A percentile compares a stretch with the other conserved stretches of the same genome.
These are phyloP conservation scores for Dactylellina cionopaga DNA, from an alignment of 2,329 filamentous ascomycete genomes.

Conservation along the genomic window DNA sequence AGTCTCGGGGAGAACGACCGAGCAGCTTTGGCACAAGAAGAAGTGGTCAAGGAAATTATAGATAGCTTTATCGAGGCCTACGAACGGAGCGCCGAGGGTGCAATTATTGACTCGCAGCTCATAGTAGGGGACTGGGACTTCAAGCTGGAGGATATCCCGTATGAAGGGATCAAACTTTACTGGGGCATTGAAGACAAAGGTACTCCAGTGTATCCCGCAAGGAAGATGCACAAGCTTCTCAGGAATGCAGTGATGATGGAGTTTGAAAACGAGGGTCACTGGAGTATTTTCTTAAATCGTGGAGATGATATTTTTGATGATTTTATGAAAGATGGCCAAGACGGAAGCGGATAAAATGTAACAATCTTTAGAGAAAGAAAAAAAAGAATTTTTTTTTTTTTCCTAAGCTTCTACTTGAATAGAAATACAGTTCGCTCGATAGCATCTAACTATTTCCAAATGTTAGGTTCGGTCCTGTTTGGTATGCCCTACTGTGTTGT, in stretches of 20 bases:
- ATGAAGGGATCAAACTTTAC: constrained; percentile 57
- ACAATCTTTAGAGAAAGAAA: background rate
- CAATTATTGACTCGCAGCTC: constrained; percentile 57
- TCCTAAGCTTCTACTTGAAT: background rate
- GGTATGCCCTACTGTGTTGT: constrained; percentile 1
- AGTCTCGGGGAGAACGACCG: constrained; percentile 27
- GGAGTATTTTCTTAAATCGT: constrained; percentile 54
- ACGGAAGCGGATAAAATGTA: background rate
- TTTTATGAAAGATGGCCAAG: constrained; percentile 10
- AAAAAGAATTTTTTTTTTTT: background rate
- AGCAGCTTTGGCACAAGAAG: constrained; percentile 32
- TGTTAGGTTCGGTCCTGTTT: too few species aligned
- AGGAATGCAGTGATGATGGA: constrained; percentile 59
- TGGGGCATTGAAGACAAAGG: constrained; percentile 58
- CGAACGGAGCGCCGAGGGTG: constrained; percentile 55
- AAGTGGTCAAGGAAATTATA: constrained; percentile 32
- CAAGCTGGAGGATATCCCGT: constrained; percentile 56
- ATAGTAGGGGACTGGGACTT: constrained; percentile 58
- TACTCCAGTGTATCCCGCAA: constrained; percentile 58
- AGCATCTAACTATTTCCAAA: too few species aligned
- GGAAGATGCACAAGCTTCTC: constrained; percentile 60
- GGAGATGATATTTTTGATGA: constrained; percentile 34
- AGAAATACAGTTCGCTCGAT: background rate
- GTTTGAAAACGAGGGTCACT: constrained; percentile 59
- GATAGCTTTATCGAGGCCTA: constrained; percentile 56